Conservation (phyloP, 1,284 basidiomycete genomes). For the Takashimella koratensis region DNA sequence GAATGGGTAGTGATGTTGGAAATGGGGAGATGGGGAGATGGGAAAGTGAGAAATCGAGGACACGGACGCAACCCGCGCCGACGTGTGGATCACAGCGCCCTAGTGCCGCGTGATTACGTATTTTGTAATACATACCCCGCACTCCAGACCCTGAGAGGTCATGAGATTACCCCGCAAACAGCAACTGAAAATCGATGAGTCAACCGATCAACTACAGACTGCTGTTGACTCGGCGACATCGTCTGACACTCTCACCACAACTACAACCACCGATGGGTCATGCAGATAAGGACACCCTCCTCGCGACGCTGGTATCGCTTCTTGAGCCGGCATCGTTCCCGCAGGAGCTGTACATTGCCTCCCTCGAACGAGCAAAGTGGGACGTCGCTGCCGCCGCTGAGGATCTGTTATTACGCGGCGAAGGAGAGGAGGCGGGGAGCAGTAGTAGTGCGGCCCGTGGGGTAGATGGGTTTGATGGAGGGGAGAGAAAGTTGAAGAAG, state of each 20-base stretch:
- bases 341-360: constrained; percentile 52
- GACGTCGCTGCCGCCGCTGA: constrained; percentile 60
- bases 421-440: background rate
- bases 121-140: too few relatives aligned
- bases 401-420: constrained; percentile 38
- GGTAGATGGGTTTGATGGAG: too few relatives aligned
- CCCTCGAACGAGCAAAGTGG: constrained; percentile 60
- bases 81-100: too few relatives aligned
- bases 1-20: background rate
- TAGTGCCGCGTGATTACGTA: too few relatives aligned
- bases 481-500: constrained; percentile 30
- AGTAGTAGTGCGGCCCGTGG: background rate
- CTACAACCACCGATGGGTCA: too few relatives aligned
- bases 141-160: too few relatives aligned
- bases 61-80: too few relatives aligned
- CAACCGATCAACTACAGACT: too few relatives aligned
- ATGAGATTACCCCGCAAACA: too few relatives aligned
- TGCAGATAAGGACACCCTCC: constrained; percentile 35
- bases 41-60: background rate
- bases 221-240: too few relatives aligned
- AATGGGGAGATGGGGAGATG: background rate
- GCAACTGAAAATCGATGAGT: too few relatives aligned
- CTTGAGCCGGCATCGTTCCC: constrained; percentile 41
- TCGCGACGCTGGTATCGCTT: constrained; percentile 39
- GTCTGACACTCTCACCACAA: too few relatives aligned